These are phyloP conservation scores for Hapsidospora chrysogenum DNA, from an alignment of 495 filamentous ascomycete genomes.

Conservation along the genomic window DNA sequence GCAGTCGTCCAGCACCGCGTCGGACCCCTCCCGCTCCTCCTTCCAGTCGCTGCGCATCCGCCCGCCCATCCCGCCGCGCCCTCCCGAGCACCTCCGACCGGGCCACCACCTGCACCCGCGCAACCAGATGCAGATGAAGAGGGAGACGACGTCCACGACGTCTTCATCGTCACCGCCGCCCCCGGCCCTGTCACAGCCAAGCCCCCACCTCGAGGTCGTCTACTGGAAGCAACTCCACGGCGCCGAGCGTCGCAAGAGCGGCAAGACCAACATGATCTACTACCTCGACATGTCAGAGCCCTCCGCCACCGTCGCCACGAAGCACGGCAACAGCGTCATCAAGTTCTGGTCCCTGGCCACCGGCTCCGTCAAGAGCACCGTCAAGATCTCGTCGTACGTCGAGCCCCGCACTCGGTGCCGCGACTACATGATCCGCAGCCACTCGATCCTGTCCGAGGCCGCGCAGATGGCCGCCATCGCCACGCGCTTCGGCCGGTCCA, in stretches of 20 bases:
- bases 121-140: too few relatives aligned
- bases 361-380: constrained; percentile 11
- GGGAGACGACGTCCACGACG: too few relatives aligned
- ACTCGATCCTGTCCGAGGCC: constrained; percentile 18
- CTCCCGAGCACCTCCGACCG: neutral
- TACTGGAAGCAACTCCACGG: constrained; percentile 1
- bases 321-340: constrained; percentile 21
- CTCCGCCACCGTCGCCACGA: constrained; percentile 8
- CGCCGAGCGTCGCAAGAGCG: neutral
- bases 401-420: constrained; percentile 15
- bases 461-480: constrained; percentile 16
- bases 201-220: constrained; percentile 1
- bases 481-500: constrained; percentile 14
- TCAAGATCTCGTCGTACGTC: constrained; percentile 18
- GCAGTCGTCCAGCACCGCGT: neutral
- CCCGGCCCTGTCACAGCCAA: too few relatives aligned
- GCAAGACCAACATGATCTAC: constrained; percentile 4
- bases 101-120: neutral
- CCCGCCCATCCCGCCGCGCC: neutral
- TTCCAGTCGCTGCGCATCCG: neutral
- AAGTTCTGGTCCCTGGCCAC: constrained; percentile 16
- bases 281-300: constrained; percentile 5
- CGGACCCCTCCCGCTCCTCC: neutral
- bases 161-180: too few relatives aligned
- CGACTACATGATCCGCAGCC: constrained; percentile 21